Evolutionary conservation across 345 rosid genomes (phyloP).

Genomic region (rapeseed (Brassica napus)): DNA sequence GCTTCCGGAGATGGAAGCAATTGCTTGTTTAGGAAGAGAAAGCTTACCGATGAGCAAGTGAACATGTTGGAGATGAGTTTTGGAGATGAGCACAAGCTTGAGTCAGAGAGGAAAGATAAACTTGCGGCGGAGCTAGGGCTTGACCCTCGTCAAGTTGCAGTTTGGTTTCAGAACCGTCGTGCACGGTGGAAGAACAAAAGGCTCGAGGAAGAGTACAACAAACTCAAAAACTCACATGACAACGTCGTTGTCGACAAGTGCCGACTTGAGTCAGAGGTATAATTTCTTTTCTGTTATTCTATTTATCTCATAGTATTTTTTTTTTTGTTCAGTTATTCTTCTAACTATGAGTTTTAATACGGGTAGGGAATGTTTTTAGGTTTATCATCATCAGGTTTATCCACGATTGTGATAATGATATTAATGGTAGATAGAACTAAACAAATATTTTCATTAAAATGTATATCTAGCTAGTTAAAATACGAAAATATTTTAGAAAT

Average conservation of each 20-base stretch:
- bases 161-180: constrained; percentile 96
- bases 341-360: not conserved
- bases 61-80: constrained; percentile 67
- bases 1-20: constrained; percentile 16
- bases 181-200: constrained; percentile 95
- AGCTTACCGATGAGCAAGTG: constrained; percentile 67
- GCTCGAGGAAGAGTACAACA: constrained; percentile 74
- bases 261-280: constrained; percentile 79
- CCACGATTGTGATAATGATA: not conserved
- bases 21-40: constrained; percentile 59
- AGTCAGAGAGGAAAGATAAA: constrained; percentile 76
- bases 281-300: not conserved
- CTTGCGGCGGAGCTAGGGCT: constrained; percentile 83
- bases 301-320: not conserved
- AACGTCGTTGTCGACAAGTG: constrained; percentile 57
- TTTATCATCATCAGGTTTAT: not conserved
- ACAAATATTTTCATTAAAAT: not conserved
- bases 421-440: not conserved
- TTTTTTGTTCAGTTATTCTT: not conserved
- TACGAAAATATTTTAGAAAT: no score
- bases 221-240: constrained; percentile 57
- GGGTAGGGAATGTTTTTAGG: not conserved
- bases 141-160: constrained; percentile 94
- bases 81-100: constrained; percentile 77
- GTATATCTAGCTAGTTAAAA: not conserved